phyloP scores from a whole-genome alignment of 768 basidiomycete species.

The Psilocybe cubensis region DNA sequence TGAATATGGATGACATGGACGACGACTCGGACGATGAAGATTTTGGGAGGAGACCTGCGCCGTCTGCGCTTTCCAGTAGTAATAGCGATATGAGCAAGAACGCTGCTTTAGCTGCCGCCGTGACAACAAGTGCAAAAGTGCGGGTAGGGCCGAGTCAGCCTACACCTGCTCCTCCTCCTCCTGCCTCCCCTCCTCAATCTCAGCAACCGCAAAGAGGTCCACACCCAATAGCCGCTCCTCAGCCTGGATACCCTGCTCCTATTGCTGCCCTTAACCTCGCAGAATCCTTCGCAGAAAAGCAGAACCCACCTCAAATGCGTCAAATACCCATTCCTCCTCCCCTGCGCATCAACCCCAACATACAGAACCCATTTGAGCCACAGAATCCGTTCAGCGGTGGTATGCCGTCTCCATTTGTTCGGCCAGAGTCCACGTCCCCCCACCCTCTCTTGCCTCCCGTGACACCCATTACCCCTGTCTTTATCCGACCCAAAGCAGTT shows the following conservation, averaged over 20 bases:
- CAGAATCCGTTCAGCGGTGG: slow-evolving; percentile 28
- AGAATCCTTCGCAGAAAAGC: not conserved
- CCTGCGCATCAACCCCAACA: slow-evolving; percentile 13
- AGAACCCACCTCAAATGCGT: too few relatives aligned
- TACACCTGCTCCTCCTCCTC: not conserved
- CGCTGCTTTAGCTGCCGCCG: slow-evolving; percentile 25
- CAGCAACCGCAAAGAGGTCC: slow-evolving; percentile 5
- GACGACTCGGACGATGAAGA: slow-evolving; percentile 36
- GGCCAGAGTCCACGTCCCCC: slow-evolving; percentile 46
- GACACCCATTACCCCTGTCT: slow-evolving; percentile 80
- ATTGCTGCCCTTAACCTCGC: slow-evolving; percentile 63
- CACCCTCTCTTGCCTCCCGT: slow-evolving; percentile 79
- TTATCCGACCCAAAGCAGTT: slow-evolving; percentile 56
- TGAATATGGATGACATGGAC: slow-evolving; percentile 32
- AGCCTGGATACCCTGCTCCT: slow-evolving; percentile 75
- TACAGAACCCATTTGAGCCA: slow-evolving; percentile 15
- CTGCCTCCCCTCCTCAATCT: not conserved
- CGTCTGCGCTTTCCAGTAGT: slow-evolving; percentile 5
- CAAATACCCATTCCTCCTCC: not conserved
- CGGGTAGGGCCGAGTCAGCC: not conserved
- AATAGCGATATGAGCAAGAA: slow-evolving; percentile 13
- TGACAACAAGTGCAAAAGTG: not conserved
- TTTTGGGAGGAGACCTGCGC: not conserved
- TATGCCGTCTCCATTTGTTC: slow-evolving; percentile 16
- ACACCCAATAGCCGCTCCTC: slow-evolving; percentile 61